These are phyloP conservation scores for Phlyctochytrium planicorne DNA, from an alignment of 192 early-diverging fungal genomes.

Conservation along the genomic window DNA sequence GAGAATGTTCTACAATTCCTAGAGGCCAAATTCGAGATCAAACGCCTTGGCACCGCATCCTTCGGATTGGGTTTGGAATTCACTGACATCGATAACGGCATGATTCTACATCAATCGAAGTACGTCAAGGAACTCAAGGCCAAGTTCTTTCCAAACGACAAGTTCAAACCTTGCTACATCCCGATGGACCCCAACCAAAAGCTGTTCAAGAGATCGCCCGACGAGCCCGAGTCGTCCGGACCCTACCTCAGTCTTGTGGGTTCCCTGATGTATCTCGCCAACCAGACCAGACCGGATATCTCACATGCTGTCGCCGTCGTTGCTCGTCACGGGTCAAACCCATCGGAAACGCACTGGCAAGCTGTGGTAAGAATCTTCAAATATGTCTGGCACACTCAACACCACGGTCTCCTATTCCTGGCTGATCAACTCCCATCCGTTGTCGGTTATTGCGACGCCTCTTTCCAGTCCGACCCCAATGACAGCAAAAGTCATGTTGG, in stretches of 20 bases:
- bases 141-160: background rate
- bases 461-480: constrained; percentile 14
- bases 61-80: background rate
- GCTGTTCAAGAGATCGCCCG: background rate
- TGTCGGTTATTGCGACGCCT: constrained; percentile 13
- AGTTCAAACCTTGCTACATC: background rate
- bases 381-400: background rate
- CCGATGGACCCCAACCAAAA: background rate
- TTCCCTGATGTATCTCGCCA: constrained; percentile 3
- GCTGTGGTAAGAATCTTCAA: background rate
- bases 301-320: background rate
- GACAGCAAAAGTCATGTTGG: background rate
- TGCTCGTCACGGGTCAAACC: background rate
- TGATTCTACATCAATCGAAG: background rate
- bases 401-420: background rate
- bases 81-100: background rate
- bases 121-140: background rate
- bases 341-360: constrained; percentile 10
- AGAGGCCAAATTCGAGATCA: constrained; percentile 1
- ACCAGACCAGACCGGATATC: constrained; percentile 9
- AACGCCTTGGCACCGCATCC: background rate
- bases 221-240: background rate
- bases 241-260: constrained; percentile 8
- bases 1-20: too few relatives aligned
- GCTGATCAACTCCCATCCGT: too few relatives aligned